Evolutionary conservation across 805 yeast species (phyloP).

Genomic region (Cephaloascus albidus): DNA sequence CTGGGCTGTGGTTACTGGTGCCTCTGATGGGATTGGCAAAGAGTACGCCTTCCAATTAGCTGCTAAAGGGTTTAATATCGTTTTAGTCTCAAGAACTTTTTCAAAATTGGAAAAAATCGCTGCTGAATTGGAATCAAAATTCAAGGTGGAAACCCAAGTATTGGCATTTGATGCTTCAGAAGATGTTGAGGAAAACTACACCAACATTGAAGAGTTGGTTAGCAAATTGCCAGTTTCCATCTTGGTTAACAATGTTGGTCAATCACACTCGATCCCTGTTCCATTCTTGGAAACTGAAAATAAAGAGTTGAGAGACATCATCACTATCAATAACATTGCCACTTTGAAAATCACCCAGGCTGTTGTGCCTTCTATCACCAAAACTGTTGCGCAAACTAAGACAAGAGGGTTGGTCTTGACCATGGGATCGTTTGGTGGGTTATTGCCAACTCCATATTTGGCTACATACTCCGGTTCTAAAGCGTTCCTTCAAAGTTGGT

Average conservation of each 20-base stretch:
- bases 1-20: slow-evolving; percentile 97
- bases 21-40: slow-evolving; percentile 96
- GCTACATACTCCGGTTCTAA: slow-evolving; percentile 96
- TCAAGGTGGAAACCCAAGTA: slow-evolving; percentile 51
- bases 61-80: slow-evolving; percentile 69
- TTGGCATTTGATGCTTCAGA: slow-evolving; percentile 74
- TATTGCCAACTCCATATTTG: slow-evolving; percentile 83
- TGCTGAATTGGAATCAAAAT: slow-evolving; percentile 49
- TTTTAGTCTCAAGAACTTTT: slow-evolving; percentile 77
- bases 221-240: slow-evolving; percentile 56
- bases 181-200: slow-evolving; percentile 52
- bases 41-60: slow-evolving; percentile 87
- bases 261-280: slow-evolving; percentile 90
- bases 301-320: slow-evolving; percentile 67
- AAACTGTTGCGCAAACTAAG: slow-evolving; percentile 33
- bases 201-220: slow-evolving; percentile 34
- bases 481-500: slow-evolving; percentile 92
- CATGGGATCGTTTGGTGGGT: slow-evolving; percentile 96
- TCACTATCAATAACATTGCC: slow-evolving; percentile 78
- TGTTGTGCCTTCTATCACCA: slow-evolving; percentile 62
- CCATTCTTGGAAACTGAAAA: slow-evolving; percentile 78
- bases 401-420: slow-evolving; percentile 74
- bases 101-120: slow-evolving; percentile 65
- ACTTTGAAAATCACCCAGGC: slow-evolving; percentile 77
- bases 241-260: slow-evolving; percentile 89